Percentiles rank a stretch among this genome's conserved stretches.
Evolutionary conservation across 129 eudicot genomes (phyloP).

Genomic region (Chrysanthemum lavandulifolium): DNA sequence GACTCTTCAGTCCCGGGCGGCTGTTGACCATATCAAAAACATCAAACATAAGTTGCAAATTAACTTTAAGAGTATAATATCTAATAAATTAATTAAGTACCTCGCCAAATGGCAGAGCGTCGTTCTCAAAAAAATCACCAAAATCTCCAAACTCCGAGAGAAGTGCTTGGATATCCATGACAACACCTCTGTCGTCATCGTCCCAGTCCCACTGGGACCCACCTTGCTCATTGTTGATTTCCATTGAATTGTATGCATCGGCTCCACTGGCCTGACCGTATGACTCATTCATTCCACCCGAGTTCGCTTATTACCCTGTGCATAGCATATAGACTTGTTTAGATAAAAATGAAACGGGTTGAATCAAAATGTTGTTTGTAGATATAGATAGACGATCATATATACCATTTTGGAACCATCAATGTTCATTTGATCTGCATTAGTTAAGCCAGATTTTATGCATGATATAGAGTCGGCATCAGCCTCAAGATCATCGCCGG

Average conservation of each 20-base stretch:
- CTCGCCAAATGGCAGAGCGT: constrained; percentile 93
- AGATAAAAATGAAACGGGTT: background rate
- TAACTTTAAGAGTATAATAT: background rate
- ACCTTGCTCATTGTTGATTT: constrained; percentile 63
- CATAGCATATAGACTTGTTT: background rate
- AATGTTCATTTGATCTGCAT: constrained; percentile 55
- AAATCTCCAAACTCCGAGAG: constrained; percentile 96
- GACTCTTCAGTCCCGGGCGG: constrained; percentile 97
- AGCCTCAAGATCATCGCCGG: constrained; percentile 78
- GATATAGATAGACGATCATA: background rate
- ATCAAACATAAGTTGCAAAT: constrained; percentile 19
- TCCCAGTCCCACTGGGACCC: constrained; percentile 88
- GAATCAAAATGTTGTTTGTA: background rate
- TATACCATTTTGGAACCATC: constrained; percentile 70
- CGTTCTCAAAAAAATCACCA: constrained; percentile 92
- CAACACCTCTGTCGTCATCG: constrained; percentile 76
- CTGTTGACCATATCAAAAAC: constrained; percentile 42
- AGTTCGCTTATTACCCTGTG: constrained; percentile 81
- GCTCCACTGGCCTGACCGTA: constrained; percentile 66
- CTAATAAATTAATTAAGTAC: constrained; percentile 23
- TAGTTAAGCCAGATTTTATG: constrained; percentile 81
- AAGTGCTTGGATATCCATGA: constrained; percentile 95
- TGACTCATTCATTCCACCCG: constrained; percentile 72
- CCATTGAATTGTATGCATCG: constrained; percentile 50
- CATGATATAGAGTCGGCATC: constrained; percentile 94